Percentiles rank a stretch among this genome's conserved stretches.
These are phyloP conservation scores for Sarcomyxa edulis DNA, from an alignment of 768 basidiomycete genomes.

Conservation along the genomic window DNA sequence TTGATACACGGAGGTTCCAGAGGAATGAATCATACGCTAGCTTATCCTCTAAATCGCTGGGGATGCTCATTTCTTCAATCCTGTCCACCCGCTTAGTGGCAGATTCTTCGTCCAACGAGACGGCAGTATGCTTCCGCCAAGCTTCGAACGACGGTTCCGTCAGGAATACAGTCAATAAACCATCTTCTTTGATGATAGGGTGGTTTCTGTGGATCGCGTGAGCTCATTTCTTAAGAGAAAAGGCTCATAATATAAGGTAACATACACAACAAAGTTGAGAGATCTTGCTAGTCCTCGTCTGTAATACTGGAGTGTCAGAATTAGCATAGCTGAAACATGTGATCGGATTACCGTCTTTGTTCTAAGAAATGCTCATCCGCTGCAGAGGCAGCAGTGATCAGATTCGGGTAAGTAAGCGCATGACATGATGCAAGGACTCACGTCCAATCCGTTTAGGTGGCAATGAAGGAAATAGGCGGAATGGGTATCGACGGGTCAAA, in stretches of 20 bases:
- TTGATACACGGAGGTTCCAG: too few species aligned
- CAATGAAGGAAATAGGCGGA: constrained; percentile 79
- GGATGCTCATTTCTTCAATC: constrained; percentile 88
- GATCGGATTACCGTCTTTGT: constrained; percentile 72
- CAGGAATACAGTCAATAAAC: constrained; percentile 74
- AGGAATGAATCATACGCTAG: constrained; percentile 47
- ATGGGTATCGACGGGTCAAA: constrained; percentile 83
- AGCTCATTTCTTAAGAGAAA: neutral
- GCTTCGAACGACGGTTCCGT: constrained; percentile 79
- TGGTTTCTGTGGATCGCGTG: constrained; percentile 62
- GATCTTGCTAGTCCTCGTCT: constrained; percentile 81
- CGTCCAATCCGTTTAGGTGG: constrained; percentile 93
- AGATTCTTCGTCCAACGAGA: constrained; percentile 88
- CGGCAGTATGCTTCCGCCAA: constrained; percentile 76
- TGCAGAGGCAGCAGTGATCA: constrained; percentile 18
- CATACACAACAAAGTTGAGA: constrained; percentile 47
- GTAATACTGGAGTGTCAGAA: too few species aligned
- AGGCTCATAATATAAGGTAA: constrained; percentile 11
- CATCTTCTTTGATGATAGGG: constrained; percentile 86
- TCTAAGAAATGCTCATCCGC: constrained; percentile 91
- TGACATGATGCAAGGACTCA: constrained; percentile 31
- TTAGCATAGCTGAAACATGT: constrained; percentile 5
- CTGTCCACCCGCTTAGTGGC: constrained; percentile 71
- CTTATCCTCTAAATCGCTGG: constrained; percentile 89
- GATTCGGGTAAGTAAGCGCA: constrained; percentile 9